A percentile compares a stretch with the other conserved stretches of the same genome.
Evolutionary conservation across 495 filamentous ascomycete genomes (phyloP).

Genomic region (Darksidea phi): DNA sequence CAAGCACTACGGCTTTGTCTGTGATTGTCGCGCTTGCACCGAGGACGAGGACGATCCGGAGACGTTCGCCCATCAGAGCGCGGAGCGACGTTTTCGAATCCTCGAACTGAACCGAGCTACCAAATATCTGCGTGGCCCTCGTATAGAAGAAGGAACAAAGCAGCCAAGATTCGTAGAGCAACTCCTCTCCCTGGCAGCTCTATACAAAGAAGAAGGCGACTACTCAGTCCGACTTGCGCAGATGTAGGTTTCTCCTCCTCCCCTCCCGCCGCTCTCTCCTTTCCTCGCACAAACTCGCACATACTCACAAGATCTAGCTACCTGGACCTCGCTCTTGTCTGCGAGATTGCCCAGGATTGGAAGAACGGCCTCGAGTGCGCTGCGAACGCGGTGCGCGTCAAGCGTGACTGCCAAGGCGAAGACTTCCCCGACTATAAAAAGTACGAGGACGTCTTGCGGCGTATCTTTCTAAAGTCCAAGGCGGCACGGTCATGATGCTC

Average conservation of each 20-base stretch:
- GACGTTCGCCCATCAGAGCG: constrained; percentile 21
- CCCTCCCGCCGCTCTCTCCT: too few relatives aligned
- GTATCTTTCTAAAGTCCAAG: too few relatives aligned
- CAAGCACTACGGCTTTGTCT: constrained; percentile 35
- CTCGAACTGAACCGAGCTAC: constrained; percentile 16
- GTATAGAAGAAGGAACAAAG: constrained; percentile 1
- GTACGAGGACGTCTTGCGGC: too few relatives aligned
- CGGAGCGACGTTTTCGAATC: constrained; percentile 18
- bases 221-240: constrained; percentile 9
- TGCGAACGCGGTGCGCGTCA: too few relatives aligned
- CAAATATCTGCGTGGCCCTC: background rate
- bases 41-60: constrained; percentile 16
- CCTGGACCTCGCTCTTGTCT: constrained; percentile 27
- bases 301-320: constrained; percentile 12
- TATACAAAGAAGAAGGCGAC: constrained; percentile 25
- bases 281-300: background rate
- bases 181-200: constrained; percentile 16
- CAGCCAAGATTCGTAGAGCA: background rate
- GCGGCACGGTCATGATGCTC: too few relatives aligned
- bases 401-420: too few relatives aligned
- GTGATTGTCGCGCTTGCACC: constrained; percentile 35
- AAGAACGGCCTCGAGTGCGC: too few relatives aligned
- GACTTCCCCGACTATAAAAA: too few relatives aligned
- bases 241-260: constrained; percentile 8
- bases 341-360: constrained; percentile 1